Evolutionary conservation across 2,329 filamentous ascomycete species (phyloP).

Genomic region (Graphiopsis chlorocephala): DNA sequence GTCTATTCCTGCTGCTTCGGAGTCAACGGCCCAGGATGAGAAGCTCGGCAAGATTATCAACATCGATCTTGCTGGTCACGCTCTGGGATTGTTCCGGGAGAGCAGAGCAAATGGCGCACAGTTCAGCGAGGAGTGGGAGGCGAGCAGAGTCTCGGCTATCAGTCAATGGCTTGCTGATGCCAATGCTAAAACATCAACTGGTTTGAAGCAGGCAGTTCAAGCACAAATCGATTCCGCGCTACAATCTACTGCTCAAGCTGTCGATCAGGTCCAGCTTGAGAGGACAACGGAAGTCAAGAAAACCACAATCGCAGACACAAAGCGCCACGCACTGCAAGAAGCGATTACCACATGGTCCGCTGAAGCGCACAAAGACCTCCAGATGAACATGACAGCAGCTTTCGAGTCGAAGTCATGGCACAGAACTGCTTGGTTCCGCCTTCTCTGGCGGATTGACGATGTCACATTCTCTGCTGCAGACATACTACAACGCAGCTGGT

Average conservation of each 20-base stretch:
- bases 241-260: neutral
- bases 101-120: conserved; percentile 33
- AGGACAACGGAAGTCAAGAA: conserved; percentile 1
- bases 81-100: conserved; percentile 48
- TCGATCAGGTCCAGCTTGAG: conserved; percentile 8
- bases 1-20: conserved; percentile 42
- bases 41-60: conserved; percentile 52
- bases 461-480: conserved; percentile 79
- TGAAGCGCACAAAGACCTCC: conserved; percentile 76
- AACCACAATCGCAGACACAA: conserved; percentile 40
- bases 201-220: conserved; percentile 64
- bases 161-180: conserved; percentile 28
- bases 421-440: conserved; percentile 86
- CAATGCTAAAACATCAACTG: conserved; percentile 37
- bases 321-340: conserved; percentile 50
- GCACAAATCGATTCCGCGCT: conserved; percentile 67
- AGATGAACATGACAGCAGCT: conserved; percentile 72
- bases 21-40: conserved; percentile 17
- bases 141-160: conserved; percentile 30
- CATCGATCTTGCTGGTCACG: conserved; percentile 58
- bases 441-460: conserved; percentile 93
- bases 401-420: conserved; percentile 76
- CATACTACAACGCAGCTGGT: conserved; percentile 72
- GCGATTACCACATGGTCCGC: conserved; percentile 73
- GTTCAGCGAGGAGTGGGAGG: conserved; percentile 37